phyloP scores from a whole-genome alignment of 108 stramenopile species.

The Nannochloropsis oceanica region DNA sequence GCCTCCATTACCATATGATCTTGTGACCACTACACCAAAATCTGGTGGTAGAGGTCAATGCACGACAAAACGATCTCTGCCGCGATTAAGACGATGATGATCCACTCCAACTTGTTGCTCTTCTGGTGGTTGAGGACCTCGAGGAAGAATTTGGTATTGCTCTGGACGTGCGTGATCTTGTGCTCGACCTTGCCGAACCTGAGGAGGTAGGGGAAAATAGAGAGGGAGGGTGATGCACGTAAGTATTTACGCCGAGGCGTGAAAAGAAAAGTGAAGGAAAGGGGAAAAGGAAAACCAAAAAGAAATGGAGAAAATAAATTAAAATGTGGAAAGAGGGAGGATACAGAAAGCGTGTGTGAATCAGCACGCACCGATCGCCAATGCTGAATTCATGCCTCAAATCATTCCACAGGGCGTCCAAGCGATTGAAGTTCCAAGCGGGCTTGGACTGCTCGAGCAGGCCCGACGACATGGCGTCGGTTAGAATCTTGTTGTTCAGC shows the following conservation, averaged over 20 bases:
- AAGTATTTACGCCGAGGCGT: too few relatives aligned
- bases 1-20: too few relatives aligned
- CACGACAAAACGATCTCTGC: slow-evolving; percentile 27
- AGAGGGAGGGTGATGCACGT: not conserved
- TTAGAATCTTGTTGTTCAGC: not conserved
- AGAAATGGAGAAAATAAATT: too few relatives aligned
- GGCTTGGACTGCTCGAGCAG: not conserved
- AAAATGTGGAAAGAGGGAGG: not conserved
- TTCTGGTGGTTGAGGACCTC: slow-evolving; percentile 38
- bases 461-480: not conserved
- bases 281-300: too few relatives aligned
- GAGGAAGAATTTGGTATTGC: slow-evolving; percentile 31
- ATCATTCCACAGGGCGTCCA: not conserved
- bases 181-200: not conserved
- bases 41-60: not conserved
- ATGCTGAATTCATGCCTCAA: not conserved
- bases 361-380: not conserved
- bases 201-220: not conserved
- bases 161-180: slow-evolving; percentile 7
- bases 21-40: not conserved
- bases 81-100: slow-evolving; percentile 33
- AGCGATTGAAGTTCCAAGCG: not conserved
- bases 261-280: too few relatives aligned
- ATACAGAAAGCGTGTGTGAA: not conserved
- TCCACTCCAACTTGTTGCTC: slow-evolving; percentile 33